phyloP scores from a whole-genome alignment of 2,329 filamentous ascomycete species.

The Thelonectria rubi region DNA sequence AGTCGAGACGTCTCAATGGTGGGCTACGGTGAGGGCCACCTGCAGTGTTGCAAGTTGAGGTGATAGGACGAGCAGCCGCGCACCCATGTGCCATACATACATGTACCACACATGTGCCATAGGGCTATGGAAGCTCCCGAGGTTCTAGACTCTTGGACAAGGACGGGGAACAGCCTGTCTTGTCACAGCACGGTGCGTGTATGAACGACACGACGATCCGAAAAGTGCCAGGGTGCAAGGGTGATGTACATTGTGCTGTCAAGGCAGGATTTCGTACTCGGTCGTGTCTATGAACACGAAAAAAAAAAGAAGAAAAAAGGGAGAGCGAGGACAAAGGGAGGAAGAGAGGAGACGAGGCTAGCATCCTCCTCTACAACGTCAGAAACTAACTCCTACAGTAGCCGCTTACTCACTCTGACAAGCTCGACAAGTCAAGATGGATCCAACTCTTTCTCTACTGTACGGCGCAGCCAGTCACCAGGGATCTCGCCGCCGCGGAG shows the following conservation, averaged over 20 bases:
- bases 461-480: not conserved
- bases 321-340: no score
- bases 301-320: no score
- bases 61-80: not conserved
- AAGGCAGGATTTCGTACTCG: not conserved
- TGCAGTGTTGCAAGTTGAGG: not conserved
- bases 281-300: not conserved
- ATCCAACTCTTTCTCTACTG: not conserved
- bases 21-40: not conserved
- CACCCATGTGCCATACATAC: no score
- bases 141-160: slow-evolving; percentile 10
- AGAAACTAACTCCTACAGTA: no score
- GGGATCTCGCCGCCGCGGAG: not conserved
- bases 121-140: slow-evolving; percentile 16
- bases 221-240: not conserved
- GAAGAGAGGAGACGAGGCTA: no score
- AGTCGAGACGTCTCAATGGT: not conserved
- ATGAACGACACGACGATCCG: not conserved
- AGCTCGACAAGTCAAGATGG: not conserved
- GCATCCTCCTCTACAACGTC: no score
- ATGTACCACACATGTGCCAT: not conserved
- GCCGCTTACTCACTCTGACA: no score
- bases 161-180: not conserved
- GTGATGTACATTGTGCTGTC: not conserved
- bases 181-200: not conserved